Evolutionary conservation across 1,139 yeast genomes (phyloP).

Genomic region (Lodderomyces orthopsilosis): DNA sequence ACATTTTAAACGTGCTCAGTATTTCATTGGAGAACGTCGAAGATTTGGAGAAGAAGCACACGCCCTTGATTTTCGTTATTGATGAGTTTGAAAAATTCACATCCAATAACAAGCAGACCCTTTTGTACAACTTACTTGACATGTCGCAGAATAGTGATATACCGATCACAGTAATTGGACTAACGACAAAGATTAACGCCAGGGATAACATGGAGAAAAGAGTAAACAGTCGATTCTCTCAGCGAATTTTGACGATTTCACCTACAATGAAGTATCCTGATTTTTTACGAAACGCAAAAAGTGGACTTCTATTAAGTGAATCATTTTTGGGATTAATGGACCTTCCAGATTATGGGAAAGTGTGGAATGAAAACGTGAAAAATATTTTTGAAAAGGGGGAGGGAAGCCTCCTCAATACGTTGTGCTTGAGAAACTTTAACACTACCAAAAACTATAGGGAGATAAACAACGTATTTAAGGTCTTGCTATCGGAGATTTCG

Average conservation of each 20-base stretch:
- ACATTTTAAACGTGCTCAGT: constrained; percentile 34
- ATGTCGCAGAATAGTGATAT: constrained; percentile 70
- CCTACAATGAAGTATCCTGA: constrained; percentile 46
- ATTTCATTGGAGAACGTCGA: constrained; percentile 15
- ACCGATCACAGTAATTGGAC: constrained; percentile 81
- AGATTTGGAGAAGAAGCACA: constrained; percentile 13
- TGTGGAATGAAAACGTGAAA: constrained; percentile 55
- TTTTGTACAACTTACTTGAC: constrained; percentile 84
- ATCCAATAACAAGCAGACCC: constrained; percentile 68
- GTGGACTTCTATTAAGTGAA: constrained; percentile 25
- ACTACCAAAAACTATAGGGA: constrained; percentile 59
- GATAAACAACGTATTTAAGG: constrained; percentile 49
- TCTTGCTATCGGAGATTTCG: constrained; percentile 41
- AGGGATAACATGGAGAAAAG: constrained; percentile 86
- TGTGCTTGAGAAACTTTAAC: constrained; percentile 48
- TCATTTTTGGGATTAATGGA: constrained; percentile 15
- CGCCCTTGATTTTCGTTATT: constrained; percentile 71
- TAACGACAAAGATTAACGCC: constrained; percentile 71
- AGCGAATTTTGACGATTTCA: constrained; percentile 61
- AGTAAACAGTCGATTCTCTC: constrained; percentile 87
- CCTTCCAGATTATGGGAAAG: constrained; percentile 25
- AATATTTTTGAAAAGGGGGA: constrained; percentile 13
- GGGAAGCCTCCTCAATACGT: constrained; percentile 11
- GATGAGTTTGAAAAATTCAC: constrained; percentile 87
- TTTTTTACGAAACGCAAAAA: constrained; percentile 37